These are phyloP conservation scores for Dipodascus albidus DNA, from an alignment of 805 yeast genomes.

Conservation along the genomic window DNA sequence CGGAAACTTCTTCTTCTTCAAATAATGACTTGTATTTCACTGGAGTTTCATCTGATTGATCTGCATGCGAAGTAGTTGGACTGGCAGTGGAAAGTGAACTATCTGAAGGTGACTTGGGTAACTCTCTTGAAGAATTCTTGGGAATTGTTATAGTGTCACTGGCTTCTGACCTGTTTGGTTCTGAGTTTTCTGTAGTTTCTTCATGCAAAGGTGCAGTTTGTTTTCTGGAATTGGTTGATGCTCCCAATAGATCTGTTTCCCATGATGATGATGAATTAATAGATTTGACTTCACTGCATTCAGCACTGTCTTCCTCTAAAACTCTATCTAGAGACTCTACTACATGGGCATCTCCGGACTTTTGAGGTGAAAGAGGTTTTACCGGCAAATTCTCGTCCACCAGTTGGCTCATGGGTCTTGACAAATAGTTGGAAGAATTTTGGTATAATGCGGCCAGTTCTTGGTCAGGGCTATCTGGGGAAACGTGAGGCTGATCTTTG, in stretches of 20 bases:
- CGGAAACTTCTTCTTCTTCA: neutral
- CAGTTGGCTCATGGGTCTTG: conserved; percentile 21
- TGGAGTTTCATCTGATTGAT: neutral
- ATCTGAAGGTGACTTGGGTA: neutral
- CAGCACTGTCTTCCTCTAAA: neutral
- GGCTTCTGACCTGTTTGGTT: too few relatives aligned
- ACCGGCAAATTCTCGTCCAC: conserved; percentile 13
- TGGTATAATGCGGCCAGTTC: conserved; percentile 24
- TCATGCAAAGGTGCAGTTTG: too few relatives aligned
- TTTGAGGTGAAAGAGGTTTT: conserved; percentile 19
- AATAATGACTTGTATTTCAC: neutral
- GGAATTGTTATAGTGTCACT: neutral
- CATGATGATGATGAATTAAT: neutral
- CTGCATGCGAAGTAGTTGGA: neutral
- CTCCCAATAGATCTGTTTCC: neutral
- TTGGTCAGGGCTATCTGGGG: conserved; percentile 13
- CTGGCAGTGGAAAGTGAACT: neutral
- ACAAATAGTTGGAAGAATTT: conserved; percentile 19
- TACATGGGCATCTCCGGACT: conserved; percentile 5
- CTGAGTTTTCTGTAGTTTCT: too few relatives aligned
- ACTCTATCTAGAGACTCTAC: neutral
- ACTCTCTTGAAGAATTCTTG: neutral
- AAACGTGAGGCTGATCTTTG: conserved; percentile 3
- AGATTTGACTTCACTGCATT: neutral
- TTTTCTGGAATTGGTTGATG: neutral